Percentiles rank a stretch among this genome's conserved stretches.
Conservation (phyloP, 2,329 filamentous ascomycete species). For the Neurospora crassa region DNA sequence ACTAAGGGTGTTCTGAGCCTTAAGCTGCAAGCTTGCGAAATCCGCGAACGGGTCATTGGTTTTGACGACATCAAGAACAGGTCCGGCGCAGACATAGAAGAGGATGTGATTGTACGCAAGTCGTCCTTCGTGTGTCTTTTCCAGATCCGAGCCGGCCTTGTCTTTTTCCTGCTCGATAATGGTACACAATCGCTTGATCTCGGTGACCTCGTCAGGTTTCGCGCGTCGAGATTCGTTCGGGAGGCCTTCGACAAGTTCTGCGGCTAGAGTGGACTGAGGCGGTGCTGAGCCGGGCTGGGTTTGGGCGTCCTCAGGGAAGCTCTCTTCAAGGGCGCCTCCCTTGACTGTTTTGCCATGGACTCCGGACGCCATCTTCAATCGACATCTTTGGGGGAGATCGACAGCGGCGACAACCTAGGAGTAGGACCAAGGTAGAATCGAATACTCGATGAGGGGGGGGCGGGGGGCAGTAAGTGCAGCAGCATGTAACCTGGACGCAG, state of each 20-base stretch:
- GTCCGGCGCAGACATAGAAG: constrained; percentile 72
- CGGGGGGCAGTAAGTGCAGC: background rate
- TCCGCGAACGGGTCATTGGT: constrained; percentile 61
- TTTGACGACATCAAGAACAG: constrained; percentile 61
- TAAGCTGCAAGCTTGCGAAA: constrained; percentile 41
- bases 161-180: constrained; percentile 47
- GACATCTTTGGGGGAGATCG: constrained; percentile 7
- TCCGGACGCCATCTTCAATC: constrained; percentile 16
- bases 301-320: background rate
- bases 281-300: constrained; percentile 20
- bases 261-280: constrained; percentile 75
- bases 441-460: background rate
- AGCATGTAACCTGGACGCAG: background rate
- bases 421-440: background rate
- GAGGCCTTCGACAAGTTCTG: constrained; percentile 76
- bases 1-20: constrained; percentile 63
- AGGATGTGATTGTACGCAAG: constrained; percentile 74
- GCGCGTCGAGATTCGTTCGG: constrained; percentile 51
- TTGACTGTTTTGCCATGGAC: constrained; percentile 11
- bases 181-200: constrained; percentile 61
- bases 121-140: constrained; percentile 53
- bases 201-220: constrained; percentile 57
- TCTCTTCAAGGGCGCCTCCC: constrained; percentile 1
- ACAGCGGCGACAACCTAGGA: background rate
- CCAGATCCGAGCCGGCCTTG: constrained; percentile 25